These are phyloP conservation scores for Micractinium conductrix DNA, from an alignment of 139 green algal genomes.

Conservation along the genomic window DNA sequence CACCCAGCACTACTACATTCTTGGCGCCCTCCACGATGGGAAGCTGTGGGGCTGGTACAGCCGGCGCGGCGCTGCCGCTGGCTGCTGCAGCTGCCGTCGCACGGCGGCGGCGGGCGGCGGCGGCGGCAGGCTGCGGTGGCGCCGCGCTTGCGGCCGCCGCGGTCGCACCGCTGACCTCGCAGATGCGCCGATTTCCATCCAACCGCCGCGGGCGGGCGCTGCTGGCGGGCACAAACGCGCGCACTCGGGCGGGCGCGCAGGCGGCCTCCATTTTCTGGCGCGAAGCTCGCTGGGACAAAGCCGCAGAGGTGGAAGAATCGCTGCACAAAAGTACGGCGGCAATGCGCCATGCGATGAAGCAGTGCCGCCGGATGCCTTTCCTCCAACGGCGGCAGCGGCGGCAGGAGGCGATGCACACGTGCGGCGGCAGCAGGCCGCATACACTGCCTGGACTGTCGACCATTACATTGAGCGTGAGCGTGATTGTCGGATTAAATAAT, in stretches of 20 bases:
- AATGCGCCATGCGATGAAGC: background rate
- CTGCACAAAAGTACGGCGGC: no score
- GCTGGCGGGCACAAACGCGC: background rate
- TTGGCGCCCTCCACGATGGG: background rate
- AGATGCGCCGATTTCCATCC: no score
- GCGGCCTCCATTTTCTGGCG: background rate
- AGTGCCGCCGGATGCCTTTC: no score
- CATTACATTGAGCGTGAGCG: no score
- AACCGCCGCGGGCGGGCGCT: background rate
- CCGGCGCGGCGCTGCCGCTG: background rate
- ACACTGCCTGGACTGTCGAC: no score
- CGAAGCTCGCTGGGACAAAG: background rate
- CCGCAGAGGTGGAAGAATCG: background rate
- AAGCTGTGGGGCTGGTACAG: background rate
- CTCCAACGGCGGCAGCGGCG: no score
- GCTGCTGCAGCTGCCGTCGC: background rate
- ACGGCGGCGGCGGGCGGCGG: background rate
- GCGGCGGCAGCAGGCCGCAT: no score
- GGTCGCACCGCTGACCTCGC: no score
- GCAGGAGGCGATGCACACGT: no score
- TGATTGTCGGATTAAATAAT: no score
- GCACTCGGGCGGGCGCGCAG: background rate
- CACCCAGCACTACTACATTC: slow-evolving; percentile 70
- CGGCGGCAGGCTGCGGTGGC: background rate
- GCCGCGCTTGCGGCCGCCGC: background rate